Evolutionary conservation across 257 asterid species (phyloP).

Genomic region (Nicotiana tabacum): DNA sequence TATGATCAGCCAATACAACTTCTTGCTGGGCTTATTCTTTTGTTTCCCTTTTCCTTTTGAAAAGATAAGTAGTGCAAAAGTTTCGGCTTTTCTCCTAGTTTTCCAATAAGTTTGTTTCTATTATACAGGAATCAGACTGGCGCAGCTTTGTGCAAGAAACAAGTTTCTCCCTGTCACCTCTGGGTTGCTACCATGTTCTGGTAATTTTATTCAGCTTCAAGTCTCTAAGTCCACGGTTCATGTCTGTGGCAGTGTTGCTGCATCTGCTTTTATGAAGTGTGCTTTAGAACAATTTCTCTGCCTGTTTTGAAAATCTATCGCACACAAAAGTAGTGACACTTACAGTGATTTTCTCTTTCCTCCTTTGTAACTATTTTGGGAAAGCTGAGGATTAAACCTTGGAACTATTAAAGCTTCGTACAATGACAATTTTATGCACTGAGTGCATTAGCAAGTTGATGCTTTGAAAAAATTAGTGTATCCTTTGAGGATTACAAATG

Average conservation of each 20-base stretch:
- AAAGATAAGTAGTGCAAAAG: not conserved
- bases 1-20: not conserved
- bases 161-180: constrained; percentile 45
- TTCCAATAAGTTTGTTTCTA: constrained; percentile 1
- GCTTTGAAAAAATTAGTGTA: not conserved
- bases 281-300: not conserved
- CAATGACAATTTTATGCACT: not conserved
- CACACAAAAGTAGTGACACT: not conserved
- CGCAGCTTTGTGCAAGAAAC: constrained; percentile 38
- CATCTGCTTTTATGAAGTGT: not conserved
- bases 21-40: not conserved
- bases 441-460: not conserved
- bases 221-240: not conserved
- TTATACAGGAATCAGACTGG: constrained; percentile 45
- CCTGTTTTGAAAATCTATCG: not conserved
- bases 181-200: constrained; percentile 37
- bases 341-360: not conserved
- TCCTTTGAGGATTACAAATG: not conserved
- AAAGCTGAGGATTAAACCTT: not conserved
- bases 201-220: constrained; percentile 18
- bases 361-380: not conserved
- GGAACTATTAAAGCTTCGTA: not conserved
- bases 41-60: not conserved
- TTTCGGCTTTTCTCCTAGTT: not conserved
- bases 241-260: not conserved